Base-by-base conservation (phyloP, 352 stramenopile species). In the Phytophthora ohioensis region DNA sequence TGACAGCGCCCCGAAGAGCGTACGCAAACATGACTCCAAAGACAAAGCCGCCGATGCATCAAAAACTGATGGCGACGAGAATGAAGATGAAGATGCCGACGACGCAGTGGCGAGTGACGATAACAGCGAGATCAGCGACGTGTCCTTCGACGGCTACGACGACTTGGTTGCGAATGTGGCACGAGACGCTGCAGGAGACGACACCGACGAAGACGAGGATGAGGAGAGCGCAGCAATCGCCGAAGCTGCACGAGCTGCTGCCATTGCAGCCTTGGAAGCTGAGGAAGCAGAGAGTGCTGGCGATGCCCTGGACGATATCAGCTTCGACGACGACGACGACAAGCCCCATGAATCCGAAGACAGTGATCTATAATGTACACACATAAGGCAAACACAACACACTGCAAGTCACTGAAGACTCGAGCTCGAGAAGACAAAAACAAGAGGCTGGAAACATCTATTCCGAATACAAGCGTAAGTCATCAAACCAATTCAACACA, bases 41-140 rank as follows among this genome's bases (percentile, higher is more conserved):
- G 35, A 11, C 7, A 75, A 71, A 59, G 4, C 42, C 27, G 35
- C 30, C n/a, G 73, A 78, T 11, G 45, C 45, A 0, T 56, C 75
- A 53, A 69, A 76, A 72, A 34, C 21, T 11, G 64, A 73, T 12
- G 57, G 54, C 5, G 75, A 63, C 0, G 74, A 66, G 2, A 53
- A 46, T 1, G 75, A 63, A 0, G 59, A 49, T 0, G 66, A 74
- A 2, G 61, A 69, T 3, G 67, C 21, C 21, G 21, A 27, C 21
- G 21, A 27, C 21, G 21, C 21, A 27, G 21, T 54, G 41, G 58
- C 35, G 9, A 78, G 71, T 49, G 71, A 66, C 9, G 74, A 91
- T 68, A 94, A 93, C 67, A 94, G 87, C 59, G 82, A 89, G 54
- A 77, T 94, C 70, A 94, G 87, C 43, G 87, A 94, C 10, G 80